phyloP scores from a whole-genome alignment of 225 moss, liverwort and hornwort genomes.

The Anthoceros angustus region DNA sequence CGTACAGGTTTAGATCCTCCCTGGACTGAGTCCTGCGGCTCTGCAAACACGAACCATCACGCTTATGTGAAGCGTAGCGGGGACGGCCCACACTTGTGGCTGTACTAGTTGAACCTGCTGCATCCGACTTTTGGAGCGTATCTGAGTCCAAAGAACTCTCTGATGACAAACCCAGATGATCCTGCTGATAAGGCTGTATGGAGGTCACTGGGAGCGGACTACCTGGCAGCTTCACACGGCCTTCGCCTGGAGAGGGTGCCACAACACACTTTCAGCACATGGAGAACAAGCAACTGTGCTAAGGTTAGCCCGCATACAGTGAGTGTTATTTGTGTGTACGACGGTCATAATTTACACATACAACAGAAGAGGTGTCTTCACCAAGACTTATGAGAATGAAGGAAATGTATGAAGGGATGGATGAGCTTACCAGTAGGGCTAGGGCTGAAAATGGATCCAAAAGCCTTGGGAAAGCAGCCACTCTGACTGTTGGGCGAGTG shows the following conservation, averaged over 20 bases:
- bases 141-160: background rate
- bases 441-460: background rate
- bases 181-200: background rate
- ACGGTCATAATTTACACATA: background rate
- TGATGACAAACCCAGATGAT: background rate
- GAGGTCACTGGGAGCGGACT: background rate
- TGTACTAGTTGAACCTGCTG: background rate
- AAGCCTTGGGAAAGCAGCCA: background rate
- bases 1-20: background rate
- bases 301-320: background rate
- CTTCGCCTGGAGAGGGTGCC: background rate
- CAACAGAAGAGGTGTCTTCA: background rate
- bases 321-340: background rate
- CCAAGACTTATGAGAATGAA: background rate
- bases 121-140: background rate
- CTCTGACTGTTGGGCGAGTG: slow-evolving; percentile 3
- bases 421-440: background rate
- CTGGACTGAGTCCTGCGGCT: slow-evolving; percentile 5
- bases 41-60: background rate
- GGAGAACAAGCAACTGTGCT: background rate
- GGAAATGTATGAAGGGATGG: no score
- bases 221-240: slow-evolving; percentile 1
- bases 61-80: background rate
- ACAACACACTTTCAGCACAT: background rate
- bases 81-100: background rate